phyloP scores from a whole-genome alignment of 2,329 filamentous ascomycete species.

The Septoria linicola region DNA sequence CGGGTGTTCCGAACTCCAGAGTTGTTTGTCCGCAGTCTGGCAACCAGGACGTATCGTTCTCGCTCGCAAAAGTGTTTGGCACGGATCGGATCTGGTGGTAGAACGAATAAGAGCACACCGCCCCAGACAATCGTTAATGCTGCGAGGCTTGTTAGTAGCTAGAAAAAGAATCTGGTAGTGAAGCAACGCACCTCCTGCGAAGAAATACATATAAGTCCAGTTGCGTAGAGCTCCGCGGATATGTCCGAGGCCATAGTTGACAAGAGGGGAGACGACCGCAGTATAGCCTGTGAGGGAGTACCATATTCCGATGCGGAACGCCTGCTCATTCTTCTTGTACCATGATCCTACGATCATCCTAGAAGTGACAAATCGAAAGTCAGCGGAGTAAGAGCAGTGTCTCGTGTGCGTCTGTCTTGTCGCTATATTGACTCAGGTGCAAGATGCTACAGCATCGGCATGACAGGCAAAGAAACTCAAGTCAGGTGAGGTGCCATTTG shows the following conservation, averaged over 20 bases:
- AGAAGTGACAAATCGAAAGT: too few relatives aligned
- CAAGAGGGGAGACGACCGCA: conserved; percentile 47
- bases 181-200: conserved; percentile 35
- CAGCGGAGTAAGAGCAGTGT: too few relatives aligned
- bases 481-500: too few relatives aligned
- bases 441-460: too few relatives aligned
- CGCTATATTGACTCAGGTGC: too few relatives aligned
- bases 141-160: neutral
- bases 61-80: conserved; percentile 44
- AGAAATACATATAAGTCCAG: conserved; percentile 38
- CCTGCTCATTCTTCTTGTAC: conserved; percentile 35
- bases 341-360: conserved; percentile 21
- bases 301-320: conserved; percentile 28
- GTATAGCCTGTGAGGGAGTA: conserved; percentile 48
- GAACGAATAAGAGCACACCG: conserved; percentile 40
- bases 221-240: conserved; percentile 36
- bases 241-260: conserved; percentile 52
- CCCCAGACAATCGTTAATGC: conserved; percentile 45
- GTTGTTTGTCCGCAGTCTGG: conserved; percentile 34
- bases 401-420: too few relatives aligned
- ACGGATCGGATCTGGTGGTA: conserved; percentile 45
- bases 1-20: conserved; percentile 43
- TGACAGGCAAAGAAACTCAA: too few relatives aligned
- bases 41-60: conserved; percentile 33
- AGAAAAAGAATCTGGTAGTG: too few relatives aligned